Conservation (phyloP, 371 early-diverging fungal genomes). For the Capillidium rhysosporum region DNA sequence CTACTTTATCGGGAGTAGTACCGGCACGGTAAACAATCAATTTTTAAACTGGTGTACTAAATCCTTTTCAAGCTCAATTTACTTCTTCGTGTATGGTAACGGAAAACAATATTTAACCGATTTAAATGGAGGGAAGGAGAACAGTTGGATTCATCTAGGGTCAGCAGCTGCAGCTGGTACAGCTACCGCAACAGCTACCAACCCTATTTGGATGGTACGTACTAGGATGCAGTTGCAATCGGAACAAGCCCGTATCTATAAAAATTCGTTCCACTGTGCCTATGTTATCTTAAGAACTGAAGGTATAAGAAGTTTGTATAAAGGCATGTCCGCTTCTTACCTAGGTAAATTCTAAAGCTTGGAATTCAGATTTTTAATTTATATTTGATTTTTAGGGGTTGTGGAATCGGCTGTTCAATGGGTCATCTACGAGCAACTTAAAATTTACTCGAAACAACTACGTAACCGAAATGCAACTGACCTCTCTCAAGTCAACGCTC, state of each 20-base stretch:
- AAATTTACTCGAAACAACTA: slow-evolving; percentile 15
- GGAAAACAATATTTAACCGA: slow-evolving; percentile 58
- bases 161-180: slow-evolving; percentile 75
- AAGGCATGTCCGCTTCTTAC: slow-evolving; percentile 79
- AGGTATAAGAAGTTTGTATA: slow-evolving; percentile 65
- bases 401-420: slow-evolving; percentile 84
- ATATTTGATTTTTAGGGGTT: slow-evolving; percentile 26
- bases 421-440: slow-evolving; percentile 84
- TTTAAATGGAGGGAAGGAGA: slow-evolving; percentile 54
- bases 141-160: slow-evolving; percentile 51
- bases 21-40: slow-evolving; percentile 47
- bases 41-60: not conserved
- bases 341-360: slow-evolving; percentile 17
- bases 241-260: slow-evolving; percentile 24
- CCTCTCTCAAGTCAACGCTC: not conserved
- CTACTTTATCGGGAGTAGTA: slow-evolving; percentile 81
- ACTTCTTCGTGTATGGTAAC: slow-evolving; percentile 76
- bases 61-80: slow-evolving; percentile 43
- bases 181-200: slow-evolving; percentile 60
- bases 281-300: slow-evolving; percentile 45
- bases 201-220: slow-evolving; percentile 94
- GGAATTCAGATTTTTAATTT: not conserved
- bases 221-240: slow-evolving; percentile 81
- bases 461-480: not conserved
- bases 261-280: slow-evolving; percentile 55